These are phyloP conservation scores for Calonectria crousiana DNA, from an alignment of 2,329 filamentous ascomycete genomes.

Conservation along the genomic window DNA sequence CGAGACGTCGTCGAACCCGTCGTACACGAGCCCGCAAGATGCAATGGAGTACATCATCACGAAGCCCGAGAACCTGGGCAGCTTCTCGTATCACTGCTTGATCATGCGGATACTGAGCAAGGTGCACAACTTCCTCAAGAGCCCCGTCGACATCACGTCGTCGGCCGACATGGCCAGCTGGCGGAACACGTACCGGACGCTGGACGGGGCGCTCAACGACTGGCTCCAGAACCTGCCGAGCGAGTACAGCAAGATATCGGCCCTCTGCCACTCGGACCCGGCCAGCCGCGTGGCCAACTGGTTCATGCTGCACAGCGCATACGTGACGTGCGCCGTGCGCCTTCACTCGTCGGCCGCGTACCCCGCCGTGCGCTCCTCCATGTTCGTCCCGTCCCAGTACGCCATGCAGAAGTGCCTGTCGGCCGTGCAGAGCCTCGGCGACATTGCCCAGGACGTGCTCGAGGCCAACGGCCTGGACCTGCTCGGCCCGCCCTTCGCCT, in stretches of 20 bases:
- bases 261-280: constrained; percentile 58
- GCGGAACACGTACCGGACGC: constrained; percentile 55
- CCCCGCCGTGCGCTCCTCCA: constrained; percentile 53
- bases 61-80: constrained; percentile 57
- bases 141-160: constrained; percentile 54
- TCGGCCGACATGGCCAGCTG: constrained; percentile 53
- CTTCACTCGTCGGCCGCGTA: constrained; percentile 60
- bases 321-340: constrained; percentile 57
- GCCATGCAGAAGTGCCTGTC: constrained; percentile 60
- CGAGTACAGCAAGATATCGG: constrained; percentile 60
- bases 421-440: constrained; percentile 57
- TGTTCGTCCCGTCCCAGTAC: constrained; percentile 58
- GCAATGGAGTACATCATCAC: constrained; percentile 47
- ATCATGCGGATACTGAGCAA: constrained; percentile 57
- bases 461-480: constrained; percentile 58
- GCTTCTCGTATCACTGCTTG: constrained; percentile 60
- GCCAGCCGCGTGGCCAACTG: constrained; percentile 60
- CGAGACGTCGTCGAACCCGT: constrained; percentile 51
- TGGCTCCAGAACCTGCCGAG: constrained; percentile 58
- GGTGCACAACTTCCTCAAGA: constrained; percentile 58
- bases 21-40: constrained; percentile 41
- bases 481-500: constrained; percentile 57
- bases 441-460: constrained; percentile 58
- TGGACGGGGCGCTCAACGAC: constrained; percentile 54
- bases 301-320: constrained; percentile 61